Evolutionary conservation across 2,329 filamentous ascomycete species (phyloP), one percentile per base, ranked within the genome.

Genomic region (Pyrenophora teres): DNA sequence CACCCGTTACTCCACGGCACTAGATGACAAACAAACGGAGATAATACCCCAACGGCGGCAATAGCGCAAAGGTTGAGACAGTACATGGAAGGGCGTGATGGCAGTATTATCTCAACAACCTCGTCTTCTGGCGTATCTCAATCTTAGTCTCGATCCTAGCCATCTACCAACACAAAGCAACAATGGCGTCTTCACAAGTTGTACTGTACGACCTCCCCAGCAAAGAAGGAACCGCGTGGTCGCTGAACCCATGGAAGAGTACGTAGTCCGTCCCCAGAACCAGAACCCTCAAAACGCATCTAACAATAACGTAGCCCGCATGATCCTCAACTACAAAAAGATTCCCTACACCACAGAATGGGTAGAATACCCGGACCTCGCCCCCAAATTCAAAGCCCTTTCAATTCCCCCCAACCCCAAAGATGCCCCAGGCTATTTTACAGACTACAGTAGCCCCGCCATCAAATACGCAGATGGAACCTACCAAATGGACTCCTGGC

Each of bases 181-280:
- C 18, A n/a, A 67, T 52, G 49, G 27, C 46, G 6, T 70, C 73
- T 50, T 49, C 67, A 25, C 67, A 77, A 55, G 75, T 87, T 32
- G 74, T 82, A 7, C 68, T 90, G 1, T 88, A 83, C 59, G 87
- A 90, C 67, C 70, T 90, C 2, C 82, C 86, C 2, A 84, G 78
- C 70, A 81, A 77, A 65, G 72, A 74, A 13, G 69, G 75, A 33
- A 73, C 72, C 6, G 66, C 75, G 43, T 90, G 87, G 87, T 87
- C 86, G 1, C 73, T 83, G 39, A 90, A 90, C 67, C 82, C 87
- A 0, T 90, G 86, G 87, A 90, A 87, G 74, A 84, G 86, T 87
- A 73, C 62, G 70, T 68, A 30, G 3, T 10, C 27, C 3, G 12
- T 30, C 27, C 12, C 9, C 4, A 4, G 7, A 1, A 16, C 2